These are phyloP conservation scores for Phoenix roebelenii DNA, from an alignment of 176 grass and related monocot species.

Conservation along the genomic window DNA sequence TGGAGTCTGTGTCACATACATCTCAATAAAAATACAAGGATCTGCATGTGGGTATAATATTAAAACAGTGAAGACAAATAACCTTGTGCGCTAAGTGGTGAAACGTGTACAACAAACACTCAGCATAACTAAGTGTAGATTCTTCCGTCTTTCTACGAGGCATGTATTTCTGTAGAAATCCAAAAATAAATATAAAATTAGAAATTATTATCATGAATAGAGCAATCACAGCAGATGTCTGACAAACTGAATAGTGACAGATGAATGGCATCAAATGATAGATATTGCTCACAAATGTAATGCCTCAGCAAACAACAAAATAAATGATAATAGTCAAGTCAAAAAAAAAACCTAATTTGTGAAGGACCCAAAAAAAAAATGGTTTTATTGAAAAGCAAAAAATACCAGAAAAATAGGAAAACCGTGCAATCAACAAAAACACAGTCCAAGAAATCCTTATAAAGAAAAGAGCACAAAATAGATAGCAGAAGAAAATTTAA, in stretches of 20 bases:
- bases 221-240: too few species aligned
- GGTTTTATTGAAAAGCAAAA: too few species aligned
- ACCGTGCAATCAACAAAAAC: too few species aligned
- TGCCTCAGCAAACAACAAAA: neutral
- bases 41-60: conserved; percentile 8
- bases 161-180: conserved; percentile 70
- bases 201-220: conserved; percentile 1
- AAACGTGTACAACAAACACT: conserved; percentile 89
- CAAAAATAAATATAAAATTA: conserved; percentile 13
- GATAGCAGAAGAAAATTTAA: too few species aligned
- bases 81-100: conserved; percentile 98
- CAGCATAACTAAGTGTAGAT: conserved; percentile 69
- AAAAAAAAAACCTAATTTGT: too few species aligned
- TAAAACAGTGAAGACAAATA: conserved; percentile 14
- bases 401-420: too few species aligned
- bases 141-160: conserved; percentile 84
- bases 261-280: too few species aligned
- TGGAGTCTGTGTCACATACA: conserved; percentile 60
- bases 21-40: conserved; percentile 24
- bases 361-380: too few species aligned
- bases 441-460: too few species aligned
- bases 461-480: too few species aligned
- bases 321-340: neutral
- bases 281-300: too few species aligned
- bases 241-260: too few species aligned